These are phyloP conservation scores for Epichloe gansuensis DNA, from an alignment of 2,329 filamentous ascomycete species.

Conservation along the genomic window DNA sequence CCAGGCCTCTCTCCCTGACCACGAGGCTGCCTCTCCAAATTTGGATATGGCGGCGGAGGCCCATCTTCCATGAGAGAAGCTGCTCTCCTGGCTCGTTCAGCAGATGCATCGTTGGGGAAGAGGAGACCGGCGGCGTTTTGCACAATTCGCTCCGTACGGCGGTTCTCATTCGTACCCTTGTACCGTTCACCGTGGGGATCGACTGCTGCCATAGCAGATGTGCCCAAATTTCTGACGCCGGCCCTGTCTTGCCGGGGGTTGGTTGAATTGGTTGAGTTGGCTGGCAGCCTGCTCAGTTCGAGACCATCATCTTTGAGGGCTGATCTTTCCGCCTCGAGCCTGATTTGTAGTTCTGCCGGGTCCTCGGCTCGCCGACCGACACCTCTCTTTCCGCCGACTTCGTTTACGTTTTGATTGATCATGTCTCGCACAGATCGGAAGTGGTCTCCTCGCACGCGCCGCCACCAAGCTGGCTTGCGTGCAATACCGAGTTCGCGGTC, in stretches of 20 bases:
- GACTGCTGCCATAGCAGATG: neutral
- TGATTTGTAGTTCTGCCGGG: constrained; percentile 24
- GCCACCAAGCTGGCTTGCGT: constrained; percentile 56
- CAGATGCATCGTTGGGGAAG: constrained; percentile 29
- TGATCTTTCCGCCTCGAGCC: constrained; percentile 20
- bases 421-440: constrained; percentile 35
- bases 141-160: constrained; percentile 31
- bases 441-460: constrained; percentile 33
- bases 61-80: constrained; percentile 31
- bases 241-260: constrained; percentile 19
- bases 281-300: constrained; percentile 24
- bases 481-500: constrained; percentile 50
- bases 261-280: constrained; percentile 11
- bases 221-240: constrained; percentile 9
- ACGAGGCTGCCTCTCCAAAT: constrained; percentile 12
- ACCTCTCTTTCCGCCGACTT: constrained; percentile 37
- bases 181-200: constrained; percentile 16
- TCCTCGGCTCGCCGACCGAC: constrained; percentile 28
- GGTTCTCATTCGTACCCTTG: constrained; percentile 29
- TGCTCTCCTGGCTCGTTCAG: constrained; percentile 21
- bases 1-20: constrained; percentile 14
- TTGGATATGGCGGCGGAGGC: constrained; percentile 28
- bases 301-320: constrained; percentile 21
- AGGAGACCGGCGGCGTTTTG: constrained; percentile 32
- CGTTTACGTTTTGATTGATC: constrained; percentile 41